phyloP scores from a whole-genome alignment of 2,329 filamentous ascomycete species.

The Endothia cerciana region DNA sequence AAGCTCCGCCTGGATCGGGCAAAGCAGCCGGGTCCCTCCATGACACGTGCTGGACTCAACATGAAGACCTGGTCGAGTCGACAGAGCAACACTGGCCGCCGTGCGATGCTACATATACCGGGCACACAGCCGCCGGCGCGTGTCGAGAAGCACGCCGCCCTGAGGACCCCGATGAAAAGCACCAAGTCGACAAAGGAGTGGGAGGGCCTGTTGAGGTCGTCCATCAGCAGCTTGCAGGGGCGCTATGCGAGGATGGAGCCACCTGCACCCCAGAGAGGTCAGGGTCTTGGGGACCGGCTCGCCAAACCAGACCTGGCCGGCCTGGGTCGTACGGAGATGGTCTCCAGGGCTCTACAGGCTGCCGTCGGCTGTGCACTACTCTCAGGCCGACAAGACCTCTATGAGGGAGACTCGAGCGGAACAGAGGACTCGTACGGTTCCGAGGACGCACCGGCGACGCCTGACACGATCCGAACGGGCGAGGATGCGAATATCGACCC shows the following conservation, averaged over 20 bases:
- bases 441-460: slow-evolving; percentile 22
- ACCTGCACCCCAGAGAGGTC: neutral
- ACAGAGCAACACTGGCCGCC: neutral
- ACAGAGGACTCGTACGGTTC: slow-evolving; percentile 17
- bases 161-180: slow-evolving; percentile 15
- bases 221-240: slow-evolving; percentile 20
- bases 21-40: slow-evolving; percentile 5
- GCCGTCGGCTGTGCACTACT: slow-evolving; percentile 20
- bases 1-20: slow-evolving; percentile 12
- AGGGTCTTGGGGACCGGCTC: slow-evolving; percentile 11
- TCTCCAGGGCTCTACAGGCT: slow-evolving; percentile 23
- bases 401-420: slow-evolving; percentile 18
- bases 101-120: slow-evolving; percentile 1
- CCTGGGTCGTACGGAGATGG: slow-evolving; percentile 12
- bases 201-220: slow-evolving; percentile 22
- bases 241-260: slow-evolving; percentile 18
- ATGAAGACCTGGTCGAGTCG: slow-evolving; percentile 20
- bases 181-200: slow-evolving; percentile 19
- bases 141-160: slow-evolving; percentile 7
- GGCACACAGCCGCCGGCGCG: slow-evolving; percentile 16
- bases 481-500: slow-evolving; percentile 20
- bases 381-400: slow-evolving; percentile 16
- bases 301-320: slow-evolving; percentile 17
- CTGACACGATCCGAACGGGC: slow-evolving; percentile 17
- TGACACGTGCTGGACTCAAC: slow-evolving; percentile 6